A percentile compares a stretch with the other conserved stretches of the same genome.
These are phyloP conservation scores for Crucihimalaya himalaica DNA, from an alignment of 345 rosid species.

Conservation along the genomic window DNA sequence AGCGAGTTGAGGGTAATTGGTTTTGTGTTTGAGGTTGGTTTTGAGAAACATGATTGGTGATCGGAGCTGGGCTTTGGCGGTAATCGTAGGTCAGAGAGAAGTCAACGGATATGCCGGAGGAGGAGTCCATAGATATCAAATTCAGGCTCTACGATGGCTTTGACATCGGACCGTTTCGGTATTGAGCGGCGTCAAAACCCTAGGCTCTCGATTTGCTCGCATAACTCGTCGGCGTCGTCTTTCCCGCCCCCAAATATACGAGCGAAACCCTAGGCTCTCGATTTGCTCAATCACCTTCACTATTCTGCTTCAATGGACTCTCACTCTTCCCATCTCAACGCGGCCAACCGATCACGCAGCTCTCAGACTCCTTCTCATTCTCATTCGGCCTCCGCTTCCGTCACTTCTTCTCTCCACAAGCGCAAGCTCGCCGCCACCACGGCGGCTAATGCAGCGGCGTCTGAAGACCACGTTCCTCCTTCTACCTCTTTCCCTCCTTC, in stretches of 20 bases:
- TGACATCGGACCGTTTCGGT: no score
- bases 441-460: conserved; percentile 56
- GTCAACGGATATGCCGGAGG: no score
- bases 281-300: conserved; percentile 14
- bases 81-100: no score
- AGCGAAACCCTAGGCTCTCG: conserved; percentile 33
- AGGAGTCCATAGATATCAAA: no score
- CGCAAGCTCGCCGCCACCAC: conserved; percentile 76
- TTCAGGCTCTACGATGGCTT: no score
- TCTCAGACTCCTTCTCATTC: conserved; percentile 97
- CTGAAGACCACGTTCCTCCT: conserved; percentile 78
- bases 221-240: conserved; percentile 10
- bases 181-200: no score
- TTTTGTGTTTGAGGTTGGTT: no score
- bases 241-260: conserved; percentile 2
- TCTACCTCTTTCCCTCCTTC: conserved; percentile 65
- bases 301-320: conserved; percentile 50
- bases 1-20: no score
- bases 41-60: no score
- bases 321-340: conserved; percentile 74
- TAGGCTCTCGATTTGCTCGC: no score
- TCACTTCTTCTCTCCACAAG: conserved; percentile 89
- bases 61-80: no score
- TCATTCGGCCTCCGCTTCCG: conserved; percentile 96
- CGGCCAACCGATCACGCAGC: conserved; percentile 70